These are phyloP conservation scores for Mrakia blollopis DNA, from an alignment of 768 basidiomycete genomes.

Conservation along the genomic window DNA sequence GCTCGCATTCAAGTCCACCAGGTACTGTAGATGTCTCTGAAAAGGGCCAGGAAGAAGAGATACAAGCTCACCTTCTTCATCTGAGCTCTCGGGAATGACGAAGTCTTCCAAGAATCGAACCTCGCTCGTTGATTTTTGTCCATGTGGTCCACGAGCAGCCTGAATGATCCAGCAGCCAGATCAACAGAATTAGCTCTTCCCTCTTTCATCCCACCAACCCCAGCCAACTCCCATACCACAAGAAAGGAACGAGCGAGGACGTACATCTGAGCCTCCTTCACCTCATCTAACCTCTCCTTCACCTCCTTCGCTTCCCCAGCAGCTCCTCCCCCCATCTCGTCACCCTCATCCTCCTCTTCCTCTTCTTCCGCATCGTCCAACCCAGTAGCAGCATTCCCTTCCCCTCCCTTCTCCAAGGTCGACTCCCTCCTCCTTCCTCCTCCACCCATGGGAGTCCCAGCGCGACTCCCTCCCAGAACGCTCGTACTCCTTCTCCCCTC, in stretches of 20 bases:
- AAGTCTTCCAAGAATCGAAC: slow-evolving; percentile 32
- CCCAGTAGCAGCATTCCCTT: neutral
- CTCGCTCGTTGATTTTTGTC: slow-evolving; percentile 17
- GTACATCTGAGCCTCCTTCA: slow-evolving; percentile 32
- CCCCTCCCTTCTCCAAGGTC: neutral
- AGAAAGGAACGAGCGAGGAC: neutral
- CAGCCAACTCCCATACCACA: no score
- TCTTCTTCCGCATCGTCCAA: slow-evolving; percentile 2
- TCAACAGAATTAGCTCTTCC: neutral
- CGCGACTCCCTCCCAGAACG: neutral
- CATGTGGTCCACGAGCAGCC: slow-evolving; percentile 27
- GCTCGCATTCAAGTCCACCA: no score
- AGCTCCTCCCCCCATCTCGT: neutral
- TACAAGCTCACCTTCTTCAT: slow-evolving; percentile 19
- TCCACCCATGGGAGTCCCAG: slow-evolving; percentile 12
- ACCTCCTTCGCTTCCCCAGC: slow-evolving; percentile 17
- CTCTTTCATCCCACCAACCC: no score
- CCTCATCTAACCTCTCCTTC: slow-evolving; percentile 25
- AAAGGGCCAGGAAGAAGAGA: neutral
- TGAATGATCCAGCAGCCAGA: neutral
- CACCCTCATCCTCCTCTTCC: slow-evolving; percentile 27
- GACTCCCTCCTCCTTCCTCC: neutral
- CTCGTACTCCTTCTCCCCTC: neutral
- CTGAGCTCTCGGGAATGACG: slow-evolving; percentile 13
- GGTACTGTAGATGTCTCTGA: no score